Evolutionary conservation across 208 protist species (phyloP).

Genomic region (Leishmania turanica): DNA sequence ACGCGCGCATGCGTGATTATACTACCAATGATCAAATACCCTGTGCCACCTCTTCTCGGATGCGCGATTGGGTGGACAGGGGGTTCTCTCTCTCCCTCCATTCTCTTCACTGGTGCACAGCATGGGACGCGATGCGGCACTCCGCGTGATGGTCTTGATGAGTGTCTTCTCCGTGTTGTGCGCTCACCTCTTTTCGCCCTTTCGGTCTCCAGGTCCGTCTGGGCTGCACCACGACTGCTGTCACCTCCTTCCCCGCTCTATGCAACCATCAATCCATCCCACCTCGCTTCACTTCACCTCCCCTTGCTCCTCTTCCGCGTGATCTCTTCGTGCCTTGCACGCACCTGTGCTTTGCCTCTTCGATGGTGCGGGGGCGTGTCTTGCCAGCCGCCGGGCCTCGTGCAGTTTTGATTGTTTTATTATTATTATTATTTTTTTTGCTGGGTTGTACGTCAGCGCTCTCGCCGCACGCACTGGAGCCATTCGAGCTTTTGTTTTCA

Average conservation of each 20-base stretch:
- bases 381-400: background rate
- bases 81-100: background rate
- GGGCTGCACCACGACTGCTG: conserved; percentile 2
- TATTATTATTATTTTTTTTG: background rate
- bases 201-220: background rate
- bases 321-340: background rate
- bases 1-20: background rate
- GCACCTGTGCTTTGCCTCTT: background rate
- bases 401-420: no score
- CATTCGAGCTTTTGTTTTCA: background rate
- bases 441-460: background rate
- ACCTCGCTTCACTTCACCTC: background rate
- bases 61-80: background rate
- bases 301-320: background rate
- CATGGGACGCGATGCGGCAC: background rate
- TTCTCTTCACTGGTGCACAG: background rate
- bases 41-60: background rate
- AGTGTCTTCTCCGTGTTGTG: conserved; percentile 11
- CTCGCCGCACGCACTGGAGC: background rate
- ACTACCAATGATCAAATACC: background rate
- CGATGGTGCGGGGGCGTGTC: no score
- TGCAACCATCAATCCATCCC: background rate
- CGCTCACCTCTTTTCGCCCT: conserved; percentile 8
- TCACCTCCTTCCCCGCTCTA: background rate
- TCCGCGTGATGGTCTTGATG: background rate